Evolutionary conservation across 176 grass and related monocot species (phyloP).

Genomic region (Musa troglodytarum): DNA sequence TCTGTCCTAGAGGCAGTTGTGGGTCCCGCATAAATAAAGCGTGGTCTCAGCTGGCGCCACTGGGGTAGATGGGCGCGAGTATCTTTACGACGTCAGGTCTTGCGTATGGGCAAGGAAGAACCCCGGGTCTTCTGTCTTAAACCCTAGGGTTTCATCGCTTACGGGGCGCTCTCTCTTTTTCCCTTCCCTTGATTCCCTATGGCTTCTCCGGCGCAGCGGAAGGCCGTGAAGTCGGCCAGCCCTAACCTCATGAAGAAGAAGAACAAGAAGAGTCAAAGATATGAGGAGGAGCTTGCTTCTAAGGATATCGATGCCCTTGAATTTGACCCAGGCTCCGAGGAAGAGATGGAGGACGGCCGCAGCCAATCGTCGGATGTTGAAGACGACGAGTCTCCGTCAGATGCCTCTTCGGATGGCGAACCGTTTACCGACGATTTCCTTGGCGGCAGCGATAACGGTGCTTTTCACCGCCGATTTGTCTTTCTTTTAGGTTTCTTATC

Average conservation of each 20-base stretch:
- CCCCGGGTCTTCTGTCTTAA: neutral
- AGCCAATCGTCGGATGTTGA: slow-evolving; percentile 25
- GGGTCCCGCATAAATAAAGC: too few species aligned
- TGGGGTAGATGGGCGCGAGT: too few species aligned
- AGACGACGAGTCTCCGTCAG: slow-evolving; percentile 30
- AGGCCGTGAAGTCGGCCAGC: neutral
- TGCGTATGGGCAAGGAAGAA: too few species aligned
- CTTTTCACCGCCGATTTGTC: neutral
- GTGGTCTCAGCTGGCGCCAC: too few species aligned
- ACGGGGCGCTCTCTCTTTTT: too few species aligned
- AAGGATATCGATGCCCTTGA: slow-evolving; percentile 6
- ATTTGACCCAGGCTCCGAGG: slow-evolving; percentile 8
- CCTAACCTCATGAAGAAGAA: neutral
- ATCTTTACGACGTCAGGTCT: too few species aligned
- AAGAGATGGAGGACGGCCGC: neutral
- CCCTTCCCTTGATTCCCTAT: neutral
- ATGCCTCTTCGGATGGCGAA: slow-evolving; percentile 47
- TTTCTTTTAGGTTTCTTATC: neutral
- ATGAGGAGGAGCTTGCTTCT: neutral
- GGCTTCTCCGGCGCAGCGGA: neutral
- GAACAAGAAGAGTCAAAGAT: neutral
- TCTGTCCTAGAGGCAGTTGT: too few species aligned
- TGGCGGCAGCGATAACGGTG: slow-evolving; percentile 49
- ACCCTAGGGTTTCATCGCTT: neutral
- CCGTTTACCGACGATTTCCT: slow-evolving; percentile 73